Evolutionary conservation across 352 stramenopile species (phyloP).

Genomic region (Vaucheria bursata): DNA sequence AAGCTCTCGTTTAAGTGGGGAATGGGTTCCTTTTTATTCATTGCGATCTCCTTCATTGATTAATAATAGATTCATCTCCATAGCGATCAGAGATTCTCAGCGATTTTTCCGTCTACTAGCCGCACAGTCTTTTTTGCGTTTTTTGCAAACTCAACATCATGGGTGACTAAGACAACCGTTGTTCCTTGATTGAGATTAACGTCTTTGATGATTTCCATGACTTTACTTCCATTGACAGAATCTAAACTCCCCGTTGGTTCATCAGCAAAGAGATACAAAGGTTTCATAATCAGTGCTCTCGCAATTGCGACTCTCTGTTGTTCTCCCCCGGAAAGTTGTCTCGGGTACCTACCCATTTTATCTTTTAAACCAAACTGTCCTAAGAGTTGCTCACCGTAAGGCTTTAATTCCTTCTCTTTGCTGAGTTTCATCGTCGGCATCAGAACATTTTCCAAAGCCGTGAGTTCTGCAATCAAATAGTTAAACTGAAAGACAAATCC

Average conservation of each 20-base stretch:
- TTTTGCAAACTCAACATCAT: constrained; percentile 9
- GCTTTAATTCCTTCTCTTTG: not conserved
- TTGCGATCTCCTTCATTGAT: too few relatives aligned
- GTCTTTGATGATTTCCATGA: constrained; percentile 5
- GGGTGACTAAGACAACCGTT: constrained; percentile 15
- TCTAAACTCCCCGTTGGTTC: constrained; percentile 6
- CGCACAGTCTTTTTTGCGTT: not conserved
- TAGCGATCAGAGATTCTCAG: not conserved
- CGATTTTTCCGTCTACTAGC: not conserved
- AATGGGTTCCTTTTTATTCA: too few relatives aligned
- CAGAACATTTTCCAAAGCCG: not conserved
- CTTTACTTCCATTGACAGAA: not conserved
- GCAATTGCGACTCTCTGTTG: constrained; percentile 15
- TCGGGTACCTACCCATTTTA: constrained; percentile 11
- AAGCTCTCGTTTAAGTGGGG: too few relatives aligned
- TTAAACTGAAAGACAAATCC: not conserved
- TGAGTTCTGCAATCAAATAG: not conserved
- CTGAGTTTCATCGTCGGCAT: not conserved
- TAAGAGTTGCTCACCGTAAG: not conserved
- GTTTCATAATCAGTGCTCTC: constrained; percentile 9
- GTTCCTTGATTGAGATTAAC: constrained; percentile 9
- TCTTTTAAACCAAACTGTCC: constrained; percentile 7
- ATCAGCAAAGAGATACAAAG: constrained; percentile 12
- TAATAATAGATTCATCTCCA: not conserved
- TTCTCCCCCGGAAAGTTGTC: constrained; percentile 13